phyloP scores from a whole-genome alignment of 768 basidiomycete species.

The Lentinula sp. region DNA sequence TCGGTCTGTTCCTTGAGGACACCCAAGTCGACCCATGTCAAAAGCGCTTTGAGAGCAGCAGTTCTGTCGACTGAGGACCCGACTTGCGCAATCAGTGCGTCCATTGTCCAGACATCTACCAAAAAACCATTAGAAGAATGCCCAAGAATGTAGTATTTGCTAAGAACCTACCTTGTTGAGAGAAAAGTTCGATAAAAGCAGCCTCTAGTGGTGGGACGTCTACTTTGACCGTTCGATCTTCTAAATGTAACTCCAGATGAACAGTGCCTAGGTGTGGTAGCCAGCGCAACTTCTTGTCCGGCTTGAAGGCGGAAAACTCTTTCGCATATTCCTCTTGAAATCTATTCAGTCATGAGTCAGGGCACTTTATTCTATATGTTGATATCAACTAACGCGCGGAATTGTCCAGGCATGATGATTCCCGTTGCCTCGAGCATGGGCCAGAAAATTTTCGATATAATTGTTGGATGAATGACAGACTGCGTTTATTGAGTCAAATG shows the following conservation, averaged over 20 bases:
- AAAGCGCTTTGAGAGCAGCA: conserved; percentile 65
- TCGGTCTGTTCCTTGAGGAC: conserved; percentile 68
- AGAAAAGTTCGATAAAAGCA: conserved; percentile 83
- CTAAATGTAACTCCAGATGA: conserved; percentile 71
- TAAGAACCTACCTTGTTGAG: conserved; percentile 46
- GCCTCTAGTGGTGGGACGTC: conserved; percentile 89
- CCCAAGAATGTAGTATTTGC: neutral
- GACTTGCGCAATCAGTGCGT: conserved; percentile 59
- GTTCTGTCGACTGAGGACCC: conserved; percentile 54
- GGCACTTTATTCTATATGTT: neutral
- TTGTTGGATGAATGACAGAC: conserved; percentile 78
- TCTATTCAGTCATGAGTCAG: conserved; percentile 26
- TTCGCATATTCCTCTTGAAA: conserved; percentile 71
- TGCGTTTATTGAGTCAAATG: conserved; percentile 18
- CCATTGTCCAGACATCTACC: conserved; percentile 63
- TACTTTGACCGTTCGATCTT: conserved; percentile 70
- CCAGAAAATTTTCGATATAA: conserved; percentile 96
- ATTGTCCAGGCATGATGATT: conserved; percentile 80
- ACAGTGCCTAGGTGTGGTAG: conserved; percentile 86
- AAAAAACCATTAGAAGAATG: neutral
- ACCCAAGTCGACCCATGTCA: conserved; percentile 80
- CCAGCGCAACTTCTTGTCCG: conserved; percentile 89
- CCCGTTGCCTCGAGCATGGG: conserved; percentile 72
- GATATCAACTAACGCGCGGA: conserved; percentile 52
- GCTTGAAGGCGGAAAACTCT: conserved; percentile 80